Conservation (phyloP, 305 asterid genomes). For the Plantago coronopus region DNA sequence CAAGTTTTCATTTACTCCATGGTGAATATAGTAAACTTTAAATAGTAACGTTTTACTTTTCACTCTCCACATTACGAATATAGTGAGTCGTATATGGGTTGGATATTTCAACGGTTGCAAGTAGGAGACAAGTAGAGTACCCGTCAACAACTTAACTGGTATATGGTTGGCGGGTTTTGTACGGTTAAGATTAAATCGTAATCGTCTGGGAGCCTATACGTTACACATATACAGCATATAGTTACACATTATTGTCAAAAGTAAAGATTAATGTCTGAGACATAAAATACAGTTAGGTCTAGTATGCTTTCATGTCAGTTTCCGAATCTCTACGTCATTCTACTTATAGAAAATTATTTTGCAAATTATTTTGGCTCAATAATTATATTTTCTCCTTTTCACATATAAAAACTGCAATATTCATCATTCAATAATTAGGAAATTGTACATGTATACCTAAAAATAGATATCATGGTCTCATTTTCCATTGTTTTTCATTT, state of each 20-base stretch:
- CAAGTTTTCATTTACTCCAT: neutral
- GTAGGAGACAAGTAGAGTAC: no score
- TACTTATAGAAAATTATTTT: neutral
- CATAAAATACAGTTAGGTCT: constrained; percentile 1
- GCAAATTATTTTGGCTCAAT: neutral
- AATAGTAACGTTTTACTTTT: no score
- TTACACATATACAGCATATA: no score
- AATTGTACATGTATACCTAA: neutral
- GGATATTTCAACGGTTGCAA: neutral
- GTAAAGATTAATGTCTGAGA: constrained; percentile 1
- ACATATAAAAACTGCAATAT: neutral
- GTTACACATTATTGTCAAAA: neutral
- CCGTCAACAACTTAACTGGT: no score
- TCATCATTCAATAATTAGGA: neutral
- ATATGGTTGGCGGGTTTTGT: no score
- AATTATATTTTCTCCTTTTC: neutral
- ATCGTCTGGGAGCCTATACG: no score
- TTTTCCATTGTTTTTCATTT: no score
- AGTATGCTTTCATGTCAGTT: constrained; percentile 4
- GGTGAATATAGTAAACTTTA: no score
- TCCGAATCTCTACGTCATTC: neutral
- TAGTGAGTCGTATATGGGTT: neutral
- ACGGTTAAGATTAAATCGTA: no score
- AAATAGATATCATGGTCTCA: neutral
- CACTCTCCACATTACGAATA: neutral